Percentiles rank a stretch among this genome's conserved stretches.
Evolutionary conservation across 2,329 filamentous ascomycete genomes (phyloP).

Genomic region (Taxawa tesnikishii): DNA sequence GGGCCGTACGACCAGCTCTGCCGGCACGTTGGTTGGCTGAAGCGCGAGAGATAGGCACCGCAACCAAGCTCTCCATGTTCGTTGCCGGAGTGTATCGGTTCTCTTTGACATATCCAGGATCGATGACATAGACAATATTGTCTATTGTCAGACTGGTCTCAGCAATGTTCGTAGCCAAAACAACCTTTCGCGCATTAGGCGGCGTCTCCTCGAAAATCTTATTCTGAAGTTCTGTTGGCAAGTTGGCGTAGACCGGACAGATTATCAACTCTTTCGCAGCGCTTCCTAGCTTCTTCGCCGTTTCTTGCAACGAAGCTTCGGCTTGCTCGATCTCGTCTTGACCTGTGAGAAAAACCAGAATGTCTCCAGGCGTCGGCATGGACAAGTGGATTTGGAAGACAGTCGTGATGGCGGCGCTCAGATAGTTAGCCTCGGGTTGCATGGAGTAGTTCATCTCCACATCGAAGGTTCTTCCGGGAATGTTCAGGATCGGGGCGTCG

Average conservation of each 20-base stretch:
- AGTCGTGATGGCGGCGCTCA: slow-evolving; percentile 82
- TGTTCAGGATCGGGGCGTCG: slow-evolving; percentile 85
- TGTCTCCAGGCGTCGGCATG: slow-evolving; percentile 66
- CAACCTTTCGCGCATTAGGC: slow-evolving; percentile 72
- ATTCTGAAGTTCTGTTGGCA: slow-evolving; percentile 79
- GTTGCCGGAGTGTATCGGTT: slow-evolving; percentile 86
- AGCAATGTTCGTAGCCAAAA: slow-evolving; percentile 92
- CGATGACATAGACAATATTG: slow-evolving; percentile 91
- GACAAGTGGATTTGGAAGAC: slow-evolving; percentile 91
- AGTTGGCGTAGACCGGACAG: slow-evolving; percentile 85
- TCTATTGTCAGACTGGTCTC: slow-evolving; percentile 94
- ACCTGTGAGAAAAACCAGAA: slow-evolving; percentile 87
- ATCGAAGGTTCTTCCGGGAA: slow-evolving; percentile 77
- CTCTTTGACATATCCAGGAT: slow-evolving; percentile 90
- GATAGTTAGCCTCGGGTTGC: slow-evolving; percentile 85
- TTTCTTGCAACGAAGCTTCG: slow-evolving; percentile 73
- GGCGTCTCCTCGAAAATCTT: slow-evolving; percentile 95
- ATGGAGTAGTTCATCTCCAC: slow-evolving; percentile 88
- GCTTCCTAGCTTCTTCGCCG: slow-evolving; percentile 71
- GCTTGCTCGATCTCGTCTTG: slow-evolving; percentile 93
- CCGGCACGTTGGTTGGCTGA: slow-evolving; percentile 89
- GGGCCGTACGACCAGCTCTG: slow-evolving; percentile 80
- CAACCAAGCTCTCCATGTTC: slow-evolving; percentile 83
- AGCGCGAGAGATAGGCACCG: slow-evolving; percentile 81
- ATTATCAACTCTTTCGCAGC: slow-evolving; percentile 80